Base-by-base conservation (phyloP, 2,329 filamentous ascomycete species). In the Colletotrichum sp. region DNA sequence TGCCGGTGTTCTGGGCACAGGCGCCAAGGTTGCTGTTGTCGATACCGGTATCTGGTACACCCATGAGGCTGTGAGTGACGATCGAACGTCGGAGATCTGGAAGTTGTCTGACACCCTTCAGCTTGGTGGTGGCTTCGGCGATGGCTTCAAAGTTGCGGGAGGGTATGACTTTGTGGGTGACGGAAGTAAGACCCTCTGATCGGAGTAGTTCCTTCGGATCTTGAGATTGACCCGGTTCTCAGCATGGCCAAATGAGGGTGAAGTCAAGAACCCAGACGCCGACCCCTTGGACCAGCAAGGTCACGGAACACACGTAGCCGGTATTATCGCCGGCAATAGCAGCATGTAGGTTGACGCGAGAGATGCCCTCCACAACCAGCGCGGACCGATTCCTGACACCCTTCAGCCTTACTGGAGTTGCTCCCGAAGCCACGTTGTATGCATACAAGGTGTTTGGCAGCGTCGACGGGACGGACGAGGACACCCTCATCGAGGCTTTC, bases 301-400 rank as follows among this genome's bases (percentile, higher is more conserved):
- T 1, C 84, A 86, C 66, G 84, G 84, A 5, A 86, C 84, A 6
- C 84, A 86, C 70, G 81, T 83, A 4, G 79, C 81, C 32, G 82
- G 81, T 11, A 83, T 83, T 36, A 78, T 82, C 36, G 80, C 78
- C 7, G 78, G 78, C 2, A 74, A 79, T 15, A 74, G 66, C 28
- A 64, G 39, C 59, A 67, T 69, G 71, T 74, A 44, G 48, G 70
- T 36, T 19, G 28, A 28, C 28, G 30, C 66, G 34, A 65, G 63
- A 65, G 16, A 34, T 22, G 25, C 63, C 22, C 32, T 27, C 61
- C 34, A 28, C 11, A 34, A 13, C 11, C 15, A 19, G 25, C 36
- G 6, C n/a, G 13, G 32, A 25, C 27, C 64, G 27, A 55, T 55
- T 25, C 2, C 32, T 64, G 61, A 64, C 61, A 39, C n/a, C 30